A percentile compares a stretch with the other conserved stretches of the same genome.
These are phyloP conservation scores for Saksenaea oblongispora DNA, from an alignment of 371 early-diverging fungal genomes.

Conservation along the genomic window DNA sequence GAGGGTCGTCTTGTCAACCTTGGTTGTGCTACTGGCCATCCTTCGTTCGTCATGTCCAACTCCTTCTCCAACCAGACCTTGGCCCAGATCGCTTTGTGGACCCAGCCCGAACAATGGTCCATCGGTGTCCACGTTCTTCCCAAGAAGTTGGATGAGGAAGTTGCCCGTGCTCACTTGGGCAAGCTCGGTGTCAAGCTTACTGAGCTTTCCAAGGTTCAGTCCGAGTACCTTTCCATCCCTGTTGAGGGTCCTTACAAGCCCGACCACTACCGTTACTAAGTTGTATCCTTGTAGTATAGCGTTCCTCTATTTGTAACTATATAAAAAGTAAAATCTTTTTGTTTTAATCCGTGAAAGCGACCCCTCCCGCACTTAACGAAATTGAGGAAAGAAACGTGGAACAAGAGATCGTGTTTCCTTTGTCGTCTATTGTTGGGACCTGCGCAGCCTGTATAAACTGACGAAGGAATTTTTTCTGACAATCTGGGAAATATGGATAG, in stretches of 20 bases:
- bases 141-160: conserved; percentile 98
- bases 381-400: neutral
- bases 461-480: no score
- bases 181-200: conserved; percentile 94
- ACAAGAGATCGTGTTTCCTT: neutral
- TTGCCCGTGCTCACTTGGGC: conserved; percentile 91
- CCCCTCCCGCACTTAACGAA: neutral
- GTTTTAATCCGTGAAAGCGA: neutral
- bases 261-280: conserved; percentile 85
- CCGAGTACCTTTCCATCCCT: conserved; percentile 84
- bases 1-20: conserved; percentile 98
- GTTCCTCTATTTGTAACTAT: neutral
- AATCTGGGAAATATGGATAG: no score
- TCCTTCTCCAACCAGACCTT: conserved; percentile 98
- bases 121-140: conserved; percentile 97
- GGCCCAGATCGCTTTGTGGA: conserved; percentile 98
- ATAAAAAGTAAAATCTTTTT: neutral
- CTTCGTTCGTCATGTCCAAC: conserved; percentile 98
- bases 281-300: conserved; percentile 3
- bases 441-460: no score
- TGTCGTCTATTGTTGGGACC: neutral
- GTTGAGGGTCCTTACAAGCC: conserved; percentile 93
- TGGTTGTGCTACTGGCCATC: conserved; percentile 98
- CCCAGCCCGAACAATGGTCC: conserved; percentile 79
- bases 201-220: conserved; percentile 66